Evolutionary conservation across 176 grass and related monocot genomes (phyloP), one percentile per base, ranked within the genome.

Genomic region (Eragrostis nindensis): DNA sequence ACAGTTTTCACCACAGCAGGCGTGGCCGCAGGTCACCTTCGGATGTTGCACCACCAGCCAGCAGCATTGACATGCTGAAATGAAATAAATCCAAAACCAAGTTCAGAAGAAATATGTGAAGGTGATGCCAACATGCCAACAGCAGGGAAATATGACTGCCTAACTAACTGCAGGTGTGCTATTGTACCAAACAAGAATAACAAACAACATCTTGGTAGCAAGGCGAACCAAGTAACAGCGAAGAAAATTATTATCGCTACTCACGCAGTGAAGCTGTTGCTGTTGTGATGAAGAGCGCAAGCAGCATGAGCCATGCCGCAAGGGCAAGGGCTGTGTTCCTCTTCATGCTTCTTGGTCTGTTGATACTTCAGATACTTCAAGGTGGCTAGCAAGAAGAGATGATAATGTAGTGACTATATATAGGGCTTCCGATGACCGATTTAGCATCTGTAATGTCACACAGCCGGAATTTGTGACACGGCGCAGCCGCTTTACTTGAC

Each of bases 31-130:
- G 43, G 86, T 91, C 75, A 66, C 73, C 18, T 24, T 73, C 9
- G 85, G 76, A 10, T 90, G 79, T 71, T 87, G 64, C 68, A 90
- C 83, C n/a, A n/a, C n/a, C 26, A 94, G 56, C 82, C 80, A 91
- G 69, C 92, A 91, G 74, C 89, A 94, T 40, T 56, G 70, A 75
- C 92, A 94, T 7, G 83, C 89, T 91, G 80, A 68, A 68, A 84
- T 9, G 8, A 48, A 77, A 56, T 3, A 21, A 17, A 56, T 17
- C 25, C 24, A 83, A 83, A 50, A 27, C 10, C 22, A 62, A 11
- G 18, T 27, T 78, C 47, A 82, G 14, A 18, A 42, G 30, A 42
- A 48, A 57, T 68, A 61, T 4, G 3, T 11, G 29, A 57, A 62
- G 29, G 10, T 52, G 86, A 79, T 88, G 74, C 68, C 5, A 47